Percentiles rank a stretch among this genome's conserved stretches.
Conservation (phyloP, 2,329 filamentous ascomycete genomes). For the Pseudogymnoascus destructans region DNA sequence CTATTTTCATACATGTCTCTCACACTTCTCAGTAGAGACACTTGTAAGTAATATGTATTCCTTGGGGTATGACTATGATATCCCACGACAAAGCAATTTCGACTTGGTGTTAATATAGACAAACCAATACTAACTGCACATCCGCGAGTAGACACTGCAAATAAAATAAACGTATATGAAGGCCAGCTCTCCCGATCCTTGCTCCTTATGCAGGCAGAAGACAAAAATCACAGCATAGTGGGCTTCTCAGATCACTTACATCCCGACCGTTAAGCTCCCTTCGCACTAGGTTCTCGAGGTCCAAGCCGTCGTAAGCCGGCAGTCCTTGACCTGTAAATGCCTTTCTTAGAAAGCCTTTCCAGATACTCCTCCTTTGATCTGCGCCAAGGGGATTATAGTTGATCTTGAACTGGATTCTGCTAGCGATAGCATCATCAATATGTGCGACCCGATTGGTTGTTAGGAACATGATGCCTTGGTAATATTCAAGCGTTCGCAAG, state of each 20-base stretch:
- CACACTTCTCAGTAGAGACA: neutral
- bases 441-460: constrained; percentile 25
- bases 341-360: constrained; percentile 12
- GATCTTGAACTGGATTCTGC: constrained; percentile 15
- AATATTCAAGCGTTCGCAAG: constrained; percentile 29
- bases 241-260: constrained; percentile 13
- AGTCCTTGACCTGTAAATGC: constrained; percentile 14
- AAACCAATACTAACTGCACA: neutral
- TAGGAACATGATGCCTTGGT: constrained; percentile 28
- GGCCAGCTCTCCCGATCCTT: neutral
- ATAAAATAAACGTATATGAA: neutral
- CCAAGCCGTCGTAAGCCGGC: constrained; percentile 16
- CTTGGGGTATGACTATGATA: neutral
- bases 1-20: neutral
- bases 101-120: neutral
- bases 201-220: neutral
- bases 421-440: constrained; percentile 14
- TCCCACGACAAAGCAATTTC: neutral
- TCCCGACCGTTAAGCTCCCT: constrained; percentile 15
- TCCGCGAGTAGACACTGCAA: neutral
- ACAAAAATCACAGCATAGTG: neutral
- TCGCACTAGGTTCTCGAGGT: constrained; percentile 13
- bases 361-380: constrained; percentile 11
- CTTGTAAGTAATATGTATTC: neutral
- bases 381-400: constrained; percentile 14